Percentiles rank a stretch among this genome's conserved stretches.
Conservation (phyloP, 164 flowering plant genomes). For the Tetracentron sinense region DNA sequence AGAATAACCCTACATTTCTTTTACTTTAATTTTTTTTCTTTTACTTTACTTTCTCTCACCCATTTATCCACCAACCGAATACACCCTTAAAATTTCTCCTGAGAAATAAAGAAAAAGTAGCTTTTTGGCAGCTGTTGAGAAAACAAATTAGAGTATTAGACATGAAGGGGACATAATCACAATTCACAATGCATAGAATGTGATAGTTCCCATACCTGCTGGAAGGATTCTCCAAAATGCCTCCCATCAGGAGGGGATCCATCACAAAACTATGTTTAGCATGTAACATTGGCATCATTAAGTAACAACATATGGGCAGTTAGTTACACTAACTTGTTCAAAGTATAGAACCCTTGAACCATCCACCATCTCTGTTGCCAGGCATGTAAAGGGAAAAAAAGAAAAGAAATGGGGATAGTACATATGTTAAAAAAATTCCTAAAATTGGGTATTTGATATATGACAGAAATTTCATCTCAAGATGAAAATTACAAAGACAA, state of each 20-base stretch:
- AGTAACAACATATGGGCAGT: neutral
- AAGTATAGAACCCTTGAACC: constrained; percentile 80
- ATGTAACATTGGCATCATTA: neutral
- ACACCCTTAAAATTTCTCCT: constrained; percentile 9
- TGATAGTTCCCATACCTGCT: constrained; percentile 89
- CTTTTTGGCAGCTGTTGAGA: neutral
- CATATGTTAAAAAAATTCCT: too few species aligned
- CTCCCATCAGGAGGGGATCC: constrained; percentile 40
- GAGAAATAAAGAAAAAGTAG: neutral
- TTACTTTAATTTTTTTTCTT: too few species aligned
- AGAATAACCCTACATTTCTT: too few species aligned
- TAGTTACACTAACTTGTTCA: constrained; percentile 58
- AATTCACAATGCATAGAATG: too few species aligned
- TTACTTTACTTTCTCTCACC: too few species aligned
- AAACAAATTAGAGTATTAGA: too few species aligned
- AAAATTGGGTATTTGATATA: too few species aligned
- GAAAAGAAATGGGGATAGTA: too few species aligned
- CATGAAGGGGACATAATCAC: too few species aligned
- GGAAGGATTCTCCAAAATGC: constrained; percentile 95
- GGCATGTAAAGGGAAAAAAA: constrained; percentile 73
- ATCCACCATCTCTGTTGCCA: constrained; percentile 94
- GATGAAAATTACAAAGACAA: neutral
- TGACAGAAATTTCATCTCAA: neutral
- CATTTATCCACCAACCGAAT: too few species aligned
- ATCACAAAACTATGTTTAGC: constrained; percentile 1